These are phyloP conservation scores for Silene uniflora DNA, from an alignment of 148 eudicot species.

Conservation along the genomic window DNA sequence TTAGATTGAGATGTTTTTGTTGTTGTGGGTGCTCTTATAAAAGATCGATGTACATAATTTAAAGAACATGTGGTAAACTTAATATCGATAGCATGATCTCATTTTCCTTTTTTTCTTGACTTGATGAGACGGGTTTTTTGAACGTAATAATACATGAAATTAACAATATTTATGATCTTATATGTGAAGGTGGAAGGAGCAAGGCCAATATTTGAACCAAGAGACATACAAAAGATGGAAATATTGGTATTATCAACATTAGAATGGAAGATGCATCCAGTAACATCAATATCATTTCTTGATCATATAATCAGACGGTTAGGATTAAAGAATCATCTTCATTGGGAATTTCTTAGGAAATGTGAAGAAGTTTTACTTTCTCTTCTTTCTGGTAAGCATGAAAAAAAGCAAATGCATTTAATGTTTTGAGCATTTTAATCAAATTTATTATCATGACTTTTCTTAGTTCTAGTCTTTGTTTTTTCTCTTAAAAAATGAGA, in stretches of 20 bases:
- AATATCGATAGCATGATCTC: too few relatives aligned
- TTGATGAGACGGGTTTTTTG: too few relatives aligned
- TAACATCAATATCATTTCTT: constrained; percentile 75
- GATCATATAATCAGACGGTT: constrained; percentile 73
- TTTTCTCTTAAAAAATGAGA: neutral
- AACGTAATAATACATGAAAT: too few relatives aligned
- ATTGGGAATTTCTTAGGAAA: constrained; percentile 57
- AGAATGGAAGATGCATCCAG: constrained; percentile 84
- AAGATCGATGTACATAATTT: too few relatives aligned
- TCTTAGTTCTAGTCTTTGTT: neutral
- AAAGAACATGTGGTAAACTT: too few relatives aligned
- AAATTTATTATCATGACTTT: neutral
- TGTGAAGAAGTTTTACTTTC: constrained; percentile 57
- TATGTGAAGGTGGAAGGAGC: constrained; percentile 47
- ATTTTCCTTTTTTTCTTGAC: too few relatives aligned
- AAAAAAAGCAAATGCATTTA: constrained; percentile 6
- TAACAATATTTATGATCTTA: neutral
- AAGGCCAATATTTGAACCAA: constrained; percentile 59
- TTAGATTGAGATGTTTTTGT: too few relatives aligned
- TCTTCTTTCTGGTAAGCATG: constrained; percentile 51
- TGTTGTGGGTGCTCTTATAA: too few relatives aligned
- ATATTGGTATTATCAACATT: constrained; percentile 64
- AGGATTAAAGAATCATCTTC: constrained; percentile 54
- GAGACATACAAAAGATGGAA: constrained; percentile 86
- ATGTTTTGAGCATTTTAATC: neutral